A percentile compares a stretch with the other conserved stretches of the same genome.
phyloP scores from a whole-genome alignment of 2,329 filamentous ascomycete genomes.

The Penicillium vulpinum region DNA sequence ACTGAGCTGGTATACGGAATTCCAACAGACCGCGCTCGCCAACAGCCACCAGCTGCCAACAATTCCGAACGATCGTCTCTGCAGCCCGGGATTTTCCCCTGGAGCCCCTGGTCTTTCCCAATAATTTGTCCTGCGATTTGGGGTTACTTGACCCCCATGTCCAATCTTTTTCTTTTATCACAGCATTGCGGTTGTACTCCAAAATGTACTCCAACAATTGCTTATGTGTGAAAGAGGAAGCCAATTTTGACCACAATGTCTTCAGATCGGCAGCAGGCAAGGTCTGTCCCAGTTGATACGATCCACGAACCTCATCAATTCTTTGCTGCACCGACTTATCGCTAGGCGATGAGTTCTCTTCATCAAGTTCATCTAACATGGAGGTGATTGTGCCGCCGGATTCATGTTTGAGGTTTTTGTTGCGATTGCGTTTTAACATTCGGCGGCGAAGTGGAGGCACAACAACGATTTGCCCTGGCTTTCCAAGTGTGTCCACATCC shows the following conservation, averaged over 20 bases:
- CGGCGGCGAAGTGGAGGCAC: conserved; percentile 28
- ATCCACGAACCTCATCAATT: conserved; percentile 30
- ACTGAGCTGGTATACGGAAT: conserved; percentile 30
- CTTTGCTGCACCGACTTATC: conserved; percentile 21
- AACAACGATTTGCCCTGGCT: conserved; percentile 41
- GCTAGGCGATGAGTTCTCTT: conserved; percentile 13
- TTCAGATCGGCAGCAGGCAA: conserved; percentile 32
- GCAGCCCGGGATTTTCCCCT: conserved; percentile 35
- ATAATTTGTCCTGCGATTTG: conserved; percentile 4
- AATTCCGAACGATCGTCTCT: conserved; percentile 41
- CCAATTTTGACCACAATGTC: conserved; percentile 30
- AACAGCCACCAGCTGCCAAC: conserved; percentile 38
- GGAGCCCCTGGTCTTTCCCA: conserved; percentile 22
- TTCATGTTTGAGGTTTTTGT: conserved; percentile 5
- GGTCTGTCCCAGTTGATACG: conserved; percentile 26
- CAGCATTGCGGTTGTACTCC: not conserved
- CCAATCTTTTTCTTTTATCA: not conserved
- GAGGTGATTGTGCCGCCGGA: conserved; percentile 13
- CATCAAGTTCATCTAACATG: conserved; percentile 30
- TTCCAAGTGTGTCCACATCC: conserved; percentile 36
- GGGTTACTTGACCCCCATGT: conserved; percentile 38
- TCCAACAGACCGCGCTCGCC: conserved; percentile 41
- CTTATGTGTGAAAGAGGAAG: conserved; percentile 35
- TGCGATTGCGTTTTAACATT: conserved; percentile 3
- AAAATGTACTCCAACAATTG: conserved; percentile 37